Evolutionary conservation across 176 grass and related monocot genomes (phyloP), one percentile per base, ranked within the genome.

Genomic region (Oryza glaberrima): DNA sequence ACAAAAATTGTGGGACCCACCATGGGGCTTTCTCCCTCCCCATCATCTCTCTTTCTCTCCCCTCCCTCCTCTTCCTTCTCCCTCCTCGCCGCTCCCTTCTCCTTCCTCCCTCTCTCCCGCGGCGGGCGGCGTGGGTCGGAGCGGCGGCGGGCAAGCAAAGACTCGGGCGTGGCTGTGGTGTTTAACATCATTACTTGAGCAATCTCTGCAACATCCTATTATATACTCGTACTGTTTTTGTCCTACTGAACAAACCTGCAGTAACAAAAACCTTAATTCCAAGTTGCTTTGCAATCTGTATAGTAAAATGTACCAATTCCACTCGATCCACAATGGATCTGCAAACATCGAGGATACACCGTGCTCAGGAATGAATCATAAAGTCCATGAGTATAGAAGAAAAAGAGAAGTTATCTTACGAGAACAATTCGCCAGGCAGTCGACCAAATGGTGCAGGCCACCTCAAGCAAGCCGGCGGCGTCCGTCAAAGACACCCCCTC

Each of bases 271-370:
- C 93, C 91, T 90, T 95, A n/a, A 88, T 90, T 72, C 89, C 93
- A 5, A 95, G 84, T 61, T 92, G 80, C 70, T 95, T 98, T 0
- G 91, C 88, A 15, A 95, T 94, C 86, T 94, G 93, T 86, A 98
- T 92, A 5, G 91, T 89, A 19, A 10, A 98, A 98, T 8, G 96
- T 98, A 48, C 96, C 96, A 16, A 95, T 98, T 83, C 96, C 93
- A 75, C 93, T 98, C 11, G 96, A 98, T 90, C 93, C 96, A 60
- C 96, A 91, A 75, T 98, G 91, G 81, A 95, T 75, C 96, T 98
- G 87, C 72, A 76, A 92, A 81, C 28, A 67, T 76, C 17, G 8
- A 40, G 72, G 14, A 14, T 32, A 41, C 47, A 17, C 7, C 66
- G 9, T 36, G 3, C 49, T 64, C 23, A 47, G n/a, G 6, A 67